phyloP scores from a whole-genome alignment of 1,139 yeast species.

The Williopsis jadinii region DNA sequence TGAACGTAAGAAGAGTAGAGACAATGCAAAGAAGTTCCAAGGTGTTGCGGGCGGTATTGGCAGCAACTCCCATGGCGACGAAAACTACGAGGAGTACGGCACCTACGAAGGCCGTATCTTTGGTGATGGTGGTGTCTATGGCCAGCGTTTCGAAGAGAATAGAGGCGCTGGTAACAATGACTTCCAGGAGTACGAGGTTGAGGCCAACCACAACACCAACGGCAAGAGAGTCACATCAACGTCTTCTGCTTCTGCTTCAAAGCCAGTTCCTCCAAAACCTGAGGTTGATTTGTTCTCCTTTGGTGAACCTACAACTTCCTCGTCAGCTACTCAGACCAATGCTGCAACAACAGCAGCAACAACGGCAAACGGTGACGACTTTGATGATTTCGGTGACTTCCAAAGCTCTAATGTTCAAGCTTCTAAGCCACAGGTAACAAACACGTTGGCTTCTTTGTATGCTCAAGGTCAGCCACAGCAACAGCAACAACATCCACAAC shows the following conservation, averaged over 20 bases:
- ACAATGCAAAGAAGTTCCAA: conserved; percentile 72
- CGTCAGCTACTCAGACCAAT: not conserved
- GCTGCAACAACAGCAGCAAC: conserved; percentile 6
- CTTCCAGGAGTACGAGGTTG: conserved; percentile 70
- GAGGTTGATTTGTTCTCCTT: conserved; percentile 50
- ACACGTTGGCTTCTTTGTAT: conserved; percentile 14
- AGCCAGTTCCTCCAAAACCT: conserved; percentile 24
- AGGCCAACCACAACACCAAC: conserved; percentile 21
- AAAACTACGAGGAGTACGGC: conserved; percentile 37
- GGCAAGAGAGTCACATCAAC: conserved; percentile 7
- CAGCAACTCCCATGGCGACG: conserved; percentile 17
- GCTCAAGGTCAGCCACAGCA: conserved; percentile 11
- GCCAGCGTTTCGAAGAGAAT: conserved; percentile 54
- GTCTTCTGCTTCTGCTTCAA: conserved; percentile 5
- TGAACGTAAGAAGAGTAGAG: conserved; percentile 86
- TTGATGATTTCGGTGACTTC: conserved; percentile 83
- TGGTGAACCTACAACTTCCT: conserved; percentile 26
- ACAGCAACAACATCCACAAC: conserved; percentile 4
- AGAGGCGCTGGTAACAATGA: conserved; percentile 37
- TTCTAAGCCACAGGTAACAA: conserved; percentile 7
- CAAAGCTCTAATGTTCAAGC: conserved; percentile 8
- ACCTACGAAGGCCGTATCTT: conserved; percentile 41
- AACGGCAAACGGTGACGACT: conserved; percentile 41
- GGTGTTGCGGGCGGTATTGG: conserved; percentile 60
- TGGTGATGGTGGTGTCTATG: conserved; percentile 75